Percentiles rank a stretch among this genome's conserved stretches.
These are phyloP conservation scores for Lachnellula hyalina DNA, from an alignment of 2,329 filamentous ascomycete species.

Conservation along the genomic window DNA sequence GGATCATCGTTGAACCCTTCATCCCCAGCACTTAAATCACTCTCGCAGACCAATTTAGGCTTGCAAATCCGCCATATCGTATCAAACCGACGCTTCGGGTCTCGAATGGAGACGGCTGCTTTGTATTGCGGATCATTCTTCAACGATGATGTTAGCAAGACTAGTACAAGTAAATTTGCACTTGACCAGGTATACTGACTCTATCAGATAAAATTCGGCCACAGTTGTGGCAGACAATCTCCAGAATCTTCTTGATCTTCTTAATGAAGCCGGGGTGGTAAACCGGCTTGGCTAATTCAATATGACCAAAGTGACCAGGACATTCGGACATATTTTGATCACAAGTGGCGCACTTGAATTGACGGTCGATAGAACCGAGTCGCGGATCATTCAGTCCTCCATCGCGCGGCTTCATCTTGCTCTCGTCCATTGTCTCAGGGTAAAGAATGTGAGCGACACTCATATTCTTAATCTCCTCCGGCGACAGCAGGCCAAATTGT, in stretches of 20 bases:
- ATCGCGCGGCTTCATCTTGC: constrained; percentile 82
- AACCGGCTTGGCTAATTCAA: constrained; percentile 93
- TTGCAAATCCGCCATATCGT: constrained; percentile 90
- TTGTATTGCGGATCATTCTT: constrained; percentile 81
- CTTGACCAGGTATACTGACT: constrained; percentile 73
- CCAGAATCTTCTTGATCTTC: constrained; percentile 98
- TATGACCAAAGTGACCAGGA: constrained; percentile 97
- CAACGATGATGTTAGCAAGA: constrained; percentile 55
- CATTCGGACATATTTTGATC: constrained; percentile 94
- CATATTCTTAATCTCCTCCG: constrained; percentile 99
- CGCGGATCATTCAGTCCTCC: constrained; percentile 92
- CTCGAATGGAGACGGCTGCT: constrained; percentile 75
- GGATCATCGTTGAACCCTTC: constrained; percentile 60
- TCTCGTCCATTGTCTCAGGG: constrained; percentile 99
- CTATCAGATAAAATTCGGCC: constrained; percentile 95
- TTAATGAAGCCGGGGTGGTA: constrained; percentile 95
- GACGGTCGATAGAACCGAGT: constrained; percentile 91
- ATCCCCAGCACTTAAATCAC: constrained; percentile 63
- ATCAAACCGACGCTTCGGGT: constrained; percentile 92
- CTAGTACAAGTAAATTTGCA: constrained; percentile 42
- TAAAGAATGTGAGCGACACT: constrained; percentile 95
- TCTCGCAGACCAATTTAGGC: constrained; percentile 78
- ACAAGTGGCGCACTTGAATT: constrained; percentile 94
- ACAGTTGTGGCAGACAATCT: constrained; percentile 98
- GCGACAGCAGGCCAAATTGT: constrained; percentile 95